Conservation (phyloP, 1,284 basidiomycete genomes). For the Trichosporon faecale region DNA sequence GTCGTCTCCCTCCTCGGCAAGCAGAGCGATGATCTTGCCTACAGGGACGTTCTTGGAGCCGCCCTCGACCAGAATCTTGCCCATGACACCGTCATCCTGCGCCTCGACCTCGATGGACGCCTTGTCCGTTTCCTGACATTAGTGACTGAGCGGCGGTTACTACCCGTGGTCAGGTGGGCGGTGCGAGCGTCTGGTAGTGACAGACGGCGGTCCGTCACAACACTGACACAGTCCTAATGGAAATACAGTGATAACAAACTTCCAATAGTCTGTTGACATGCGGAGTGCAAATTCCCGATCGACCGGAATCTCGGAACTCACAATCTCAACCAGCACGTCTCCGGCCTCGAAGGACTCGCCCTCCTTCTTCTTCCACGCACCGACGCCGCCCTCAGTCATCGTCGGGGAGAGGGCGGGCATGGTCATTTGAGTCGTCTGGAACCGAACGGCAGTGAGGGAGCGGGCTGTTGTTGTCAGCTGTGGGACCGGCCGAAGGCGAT, state of each 20-base stretch:
- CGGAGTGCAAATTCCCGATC: not conserved
- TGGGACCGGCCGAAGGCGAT: not conserved
- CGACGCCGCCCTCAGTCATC: slow-evolving; percentile 95
- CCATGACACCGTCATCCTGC: slow-evolving; percentile 90
- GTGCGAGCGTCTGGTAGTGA: not conserved
- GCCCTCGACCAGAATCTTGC: slow-evolving; percentile 80
- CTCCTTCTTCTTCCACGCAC: slow-evolving; percentile 86
- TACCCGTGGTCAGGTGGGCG: not conserved
- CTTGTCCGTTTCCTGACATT: slow-evolving; percentile 92
- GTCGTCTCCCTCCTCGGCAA: slow-evolving; percentile 96
- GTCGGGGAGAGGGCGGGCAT: slow-evolving; percentile 99
- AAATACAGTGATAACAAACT: not conserved
- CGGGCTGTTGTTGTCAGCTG: slow-evolving; percentile 2
- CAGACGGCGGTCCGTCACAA: not conserved
- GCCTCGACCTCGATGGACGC: slow-evolving; percentile 99
- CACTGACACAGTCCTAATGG: not conserved
- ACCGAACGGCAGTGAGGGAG: slow-evolving; percentile 45
- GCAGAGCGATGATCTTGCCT: slow-evolving; percentile 81
- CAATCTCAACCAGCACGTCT: slow-evolving; percentile 91
- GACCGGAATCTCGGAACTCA: slow-evolving; percentile 54
- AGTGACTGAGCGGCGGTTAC: not conserved
- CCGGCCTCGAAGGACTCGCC: slow-evolving; percentile 80
- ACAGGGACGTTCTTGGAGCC: slow-evolving; percentile 84
- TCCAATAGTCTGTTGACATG: not conserved
- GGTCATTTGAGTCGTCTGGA: slow-evolving; percentile 66